These are phyloP conservation scores for Quercus gilva DNA, from an alignment of 306 rosid genomes.

Conservation along the genomic window DNA sequence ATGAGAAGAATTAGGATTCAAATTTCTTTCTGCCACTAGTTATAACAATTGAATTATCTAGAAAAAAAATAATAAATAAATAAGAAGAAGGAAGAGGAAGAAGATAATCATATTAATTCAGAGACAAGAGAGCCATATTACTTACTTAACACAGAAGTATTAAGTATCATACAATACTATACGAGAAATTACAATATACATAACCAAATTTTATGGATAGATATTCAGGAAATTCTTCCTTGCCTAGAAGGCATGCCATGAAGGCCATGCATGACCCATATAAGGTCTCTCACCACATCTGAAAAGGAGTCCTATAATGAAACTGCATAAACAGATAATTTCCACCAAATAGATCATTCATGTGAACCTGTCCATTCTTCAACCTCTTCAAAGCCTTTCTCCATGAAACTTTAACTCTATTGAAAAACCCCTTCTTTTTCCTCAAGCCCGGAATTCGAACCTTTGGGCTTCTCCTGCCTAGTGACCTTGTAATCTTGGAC, in stretches of 20 bases:
- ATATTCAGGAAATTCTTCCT: not conserved
- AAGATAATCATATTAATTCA: too few relatives aligned
- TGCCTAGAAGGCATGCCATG: constrained; percentile 2
- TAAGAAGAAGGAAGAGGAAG: too few relatives aligned
- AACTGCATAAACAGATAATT: constrained; percentile 43
- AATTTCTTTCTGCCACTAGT: too few relatives aligned
- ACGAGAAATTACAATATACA: not conserved
- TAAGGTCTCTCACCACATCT: not conserved
- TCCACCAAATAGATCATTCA: constrained; percentile 44
- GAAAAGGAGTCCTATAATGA: constrained; percentile 22
- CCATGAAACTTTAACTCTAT: constrained; percentile 28
- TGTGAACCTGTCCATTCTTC: constrained; percentile 45
- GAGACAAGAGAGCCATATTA: too few relatives aligned
- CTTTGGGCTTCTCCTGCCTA: constrained; percentile 39
- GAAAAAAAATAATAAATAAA: too few relatives aligned
- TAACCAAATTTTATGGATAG: not conserved
- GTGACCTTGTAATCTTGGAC: constrained; percentile 36
- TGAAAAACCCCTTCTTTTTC: constrained; percentile 22
- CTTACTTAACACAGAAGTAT: too few relatives aligned
- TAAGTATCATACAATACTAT: too few relatives aligned
- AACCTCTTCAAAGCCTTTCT: constrained; percentile 28
- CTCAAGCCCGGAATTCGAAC: constrained; percentile 21
- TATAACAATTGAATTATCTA: too few relatives aligned
- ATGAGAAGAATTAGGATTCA: too few relatives aligned
- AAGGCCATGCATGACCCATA: constrained; percentile 14